phyloP scores from a whole-genome alignment of 345 rosid genomes.

The Raphanus raphanistrum region DNA sequence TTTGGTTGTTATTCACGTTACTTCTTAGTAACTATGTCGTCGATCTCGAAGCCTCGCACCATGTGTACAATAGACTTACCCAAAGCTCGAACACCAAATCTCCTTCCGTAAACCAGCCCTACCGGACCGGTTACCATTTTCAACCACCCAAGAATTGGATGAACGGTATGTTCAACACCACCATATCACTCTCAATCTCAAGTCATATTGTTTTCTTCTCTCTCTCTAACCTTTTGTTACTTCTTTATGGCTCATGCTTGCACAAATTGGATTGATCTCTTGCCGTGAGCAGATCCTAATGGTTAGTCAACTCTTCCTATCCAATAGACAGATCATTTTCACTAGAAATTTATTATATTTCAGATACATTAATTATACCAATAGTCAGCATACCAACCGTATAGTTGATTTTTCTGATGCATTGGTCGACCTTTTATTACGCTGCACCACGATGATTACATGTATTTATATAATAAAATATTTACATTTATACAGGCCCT shows the following conservation, averaged over 20 bases:
- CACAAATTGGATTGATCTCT: constrained; percentile 22
- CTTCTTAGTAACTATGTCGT: constrained; percentile 46
- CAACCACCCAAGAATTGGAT: constrained; percentile 79
- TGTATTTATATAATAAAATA: neutral
- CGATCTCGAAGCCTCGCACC: constrained; percentile 56
- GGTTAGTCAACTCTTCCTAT: constrained; percentile 51
- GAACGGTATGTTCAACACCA: constrained; percentile 48
- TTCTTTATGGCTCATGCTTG: constrained; percentile 21
- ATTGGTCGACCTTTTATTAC: constrained; percentile 21
- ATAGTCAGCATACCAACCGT: constrained; percentile 21
- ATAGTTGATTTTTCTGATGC: neutral
- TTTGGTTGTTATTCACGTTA: constrained; percentile 41
- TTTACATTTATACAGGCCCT: constrained; percentile 44
- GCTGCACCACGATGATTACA: constrained; percentile 27
- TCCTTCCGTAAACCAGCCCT: constrained; percentile 45
- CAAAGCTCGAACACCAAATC: constrained; percentile 31
- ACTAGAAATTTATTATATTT: neutral
- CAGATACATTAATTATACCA: constrained; percentile 9
- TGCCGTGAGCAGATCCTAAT: constrained; percentile 61
- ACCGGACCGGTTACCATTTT: constrained; percentile 68
- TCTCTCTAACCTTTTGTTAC: constrained; percentile 3
- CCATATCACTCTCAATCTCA: neutral
- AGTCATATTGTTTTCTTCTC: neutral
- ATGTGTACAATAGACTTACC: constrained; percentile 33
- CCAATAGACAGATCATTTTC: constrained; percentile 33